A percentile compares a stretch with the other conserved stretches of the same genome.
Conservation (phyloP, 371 early-diverging fungal genomes). For the Mortierella polycephala region DNA sequence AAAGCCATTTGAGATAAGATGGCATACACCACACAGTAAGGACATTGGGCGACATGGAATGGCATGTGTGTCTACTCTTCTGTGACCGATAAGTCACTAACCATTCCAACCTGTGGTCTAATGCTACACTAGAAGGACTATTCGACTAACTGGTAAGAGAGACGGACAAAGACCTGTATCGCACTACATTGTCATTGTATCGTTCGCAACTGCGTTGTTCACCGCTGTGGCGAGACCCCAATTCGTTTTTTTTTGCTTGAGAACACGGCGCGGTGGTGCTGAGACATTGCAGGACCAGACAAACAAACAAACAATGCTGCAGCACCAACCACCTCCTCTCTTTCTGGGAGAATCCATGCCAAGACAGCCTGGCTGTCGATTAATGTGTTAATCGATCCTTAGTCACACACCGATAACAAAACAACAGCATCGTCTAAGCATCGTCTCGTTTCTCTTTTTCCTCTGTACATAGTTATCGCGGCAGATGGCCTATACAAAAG, state of each 20-base stretch:
- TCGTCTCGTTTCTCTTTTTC: background rate
- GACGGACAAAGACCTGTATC: background rate
- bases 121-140: conserved; percentile 30
- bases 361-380: too few relatives aligned
- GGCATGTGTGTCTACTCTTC: background rate
- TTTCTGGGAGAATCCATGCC: too few relatives aligned
- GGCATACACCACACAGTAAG: conserved; percentile 1
- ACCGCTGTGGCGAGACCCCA: background rate
- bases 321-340: too few relatives aligned
- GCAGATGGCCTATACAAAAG: conserved; percentile 91
- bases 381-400: too few relatives aligned
- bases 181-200: background rate
- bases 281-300: too few relatives aligned
- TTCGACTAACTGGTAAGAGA: conserved; percentile 44
- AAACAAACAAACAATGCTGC: too few relatives aligned
- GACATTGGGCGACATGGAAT: background rate
- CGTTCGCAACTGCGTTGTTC: too few relatives aligned
- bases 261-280: background rate
- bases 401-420: background rate
- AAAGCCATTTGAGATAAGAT: background rate
- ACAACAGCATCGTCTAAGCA: background rate
- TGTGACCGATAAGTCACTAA: conserved; percentile 4
- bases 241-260: background rate
- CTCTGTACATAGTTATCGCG: conserved; percentile 74
- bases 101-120: background rate